Evolutionary conservation across 768 basidiomycete species (phyloP).

Genomic region (Neoboletus brunneissimus): DNA sequence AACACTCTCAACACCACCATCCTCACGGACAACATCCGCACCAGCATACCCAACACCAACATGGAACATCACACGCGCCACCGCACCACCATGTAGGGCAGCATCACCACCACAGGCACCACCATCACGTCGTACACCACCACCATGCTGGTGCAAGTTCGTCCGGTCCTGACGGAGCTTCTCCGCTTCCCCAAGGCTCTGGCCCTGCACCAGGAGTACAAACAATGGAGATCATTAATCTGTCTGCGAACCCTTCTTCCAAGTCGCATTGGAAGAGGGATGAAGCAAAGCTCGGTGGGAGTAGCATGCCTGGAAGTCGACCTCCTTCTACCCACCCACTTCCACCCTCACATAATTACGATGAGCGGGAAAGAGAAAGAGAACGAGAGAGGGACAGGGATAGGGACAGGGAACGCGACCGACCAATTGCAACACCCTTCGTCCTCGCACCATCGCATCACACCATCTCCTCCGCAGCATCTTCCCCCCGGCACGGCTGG

Average conservation of each 20-base stretch:
- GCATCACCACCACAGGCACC: slow-evolving; percentile 47
- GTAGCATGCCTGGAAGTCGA: slow-evolving; percentile 33
- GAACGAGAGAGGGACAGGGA: slow-evolving; percentile 27
- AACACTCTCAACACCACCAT: slow-evolving; percentile 27
- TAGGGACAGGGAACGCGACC: slow-evolving; percentile 41
- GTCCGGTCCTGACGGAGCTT: slow-evolving; percentile 27
- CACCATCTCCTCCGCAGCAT: slow-evolving; percentile 31
- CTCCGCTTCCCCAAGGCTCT: slow-evolving; percentile 36
- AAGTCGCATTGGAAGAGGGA: slow-evolving; percentile 42
- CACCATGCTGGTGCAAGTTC: slow-evolving; percentile 40
- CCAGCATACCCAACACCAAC: slow-evolving; percentile 34
- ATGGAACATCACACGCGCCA: slow-evolving; percentile 33
- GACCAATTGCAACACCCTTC: slow-evolving; percentile 53
- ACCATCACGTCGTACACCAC: slow-evolving; percentile 46
- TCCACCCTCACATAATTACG: slow-evolving; percentile 26
- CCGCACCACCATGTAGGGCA: slow-evolving; percentile 46
- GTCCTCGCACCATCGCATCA: slow-evolving; percentile 48
- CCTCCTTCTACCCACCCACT: slow-evolving; percentile 40
- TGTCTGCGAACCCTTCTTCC: slow-evolving; percentile 34
- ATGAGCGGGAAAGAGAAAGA: slow-evolving; percentile 27
- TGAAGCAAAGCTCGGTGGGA: slow-evolving; percentile 25
- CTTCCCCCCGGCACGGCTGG: slow-evolving; percentile 46
- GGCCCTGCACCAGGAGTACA: slow-evolving; percentile 38
- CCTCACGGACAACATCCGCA: slow-evolving; percentile 30
- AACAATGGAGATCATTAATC: slow-evolving; percentile 52